These are phyloP conservation scores for Talaromyces amestolkiae DNA, from an alignment of 2,329 filamentous ascomycete genomes.

Conservation along the genomic window DNA sequence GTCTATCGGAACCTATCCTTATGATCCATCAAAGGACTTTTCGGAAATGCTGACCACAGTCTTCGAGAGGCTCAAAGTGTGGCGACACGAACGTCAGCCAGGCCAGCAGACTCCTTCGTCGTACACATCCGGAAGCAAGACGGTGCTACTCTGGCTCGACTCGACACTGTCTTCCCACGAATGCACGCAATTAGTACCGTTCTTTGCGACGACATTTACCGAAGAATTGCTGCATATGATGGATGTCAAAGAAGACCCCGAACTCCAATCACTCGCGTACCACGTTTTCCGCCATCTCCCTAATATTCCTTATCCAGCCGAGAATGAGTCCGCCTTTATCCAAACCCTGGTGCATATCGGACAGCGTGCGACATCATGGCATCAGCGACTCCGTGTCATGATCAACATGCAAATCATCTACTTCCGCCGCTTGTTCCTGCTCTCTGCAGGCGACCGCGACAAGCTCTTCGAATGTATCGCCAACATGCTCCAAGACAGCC, in stretches of 20 bases:
- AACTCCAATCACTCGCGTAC: slow-evolving; percentile 90
- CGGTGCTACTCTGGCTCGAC: slow-evolving; percentile 91
- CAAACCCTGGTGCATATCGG: slow-evolving; percentile 84
- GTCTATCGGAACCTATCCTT: slow-evolving; percentile 80
- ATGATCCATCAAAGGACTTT: slow-evolving; percentile 74
- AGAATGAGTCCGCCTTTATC: slow-evolving; percentile 82
- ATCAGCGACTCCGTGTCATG: slow-evolving; percentile 88
- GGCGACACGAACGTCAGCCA: slow-evolving; percentile 78
- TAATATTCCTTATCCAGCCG: slow-evolving; percentile 86
- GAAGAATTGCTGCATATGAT: slow-evolving; percentile 98
- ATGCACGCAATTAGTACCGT: slow-evolving; percentile 83
- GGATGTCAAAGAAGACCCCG: slow-evolving; percentile 98
- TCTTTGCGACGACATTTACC: slow-evolving; percentile 87
- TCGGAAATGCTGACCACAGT: slow-evolving; percentile 67
- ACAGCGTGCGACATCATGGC: slow-evolving; percentile 80
- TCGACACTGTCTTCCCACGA: slow-evolving; percentile 86
- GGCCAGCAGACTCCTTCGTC: slow-evolving; percentile 91
- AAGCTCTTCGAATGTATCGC: slow-evolving; percentile 89
- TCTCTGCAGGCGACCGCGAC: slow-evolving; percentile 70
- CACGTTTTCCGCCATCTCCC: slow-evolving; percentile 95
- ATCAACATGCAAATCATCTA: slow-evolving; percentile 99
- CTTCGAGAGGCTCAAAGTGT: slow-evolving; percentile 76
- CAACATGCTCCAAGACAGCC: slow-evolving; percentile 85
- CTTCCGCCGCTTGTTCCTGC: slow-evolving; percentile 91
- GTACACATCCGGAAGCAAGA: slow-evolving; percentile 96